Evolutionary conservation across 192 early-diverging fungal species (phyloP), one percentile per base, ranked within the genome.

Genomic region (Chytriomyces sp.): DNA sequence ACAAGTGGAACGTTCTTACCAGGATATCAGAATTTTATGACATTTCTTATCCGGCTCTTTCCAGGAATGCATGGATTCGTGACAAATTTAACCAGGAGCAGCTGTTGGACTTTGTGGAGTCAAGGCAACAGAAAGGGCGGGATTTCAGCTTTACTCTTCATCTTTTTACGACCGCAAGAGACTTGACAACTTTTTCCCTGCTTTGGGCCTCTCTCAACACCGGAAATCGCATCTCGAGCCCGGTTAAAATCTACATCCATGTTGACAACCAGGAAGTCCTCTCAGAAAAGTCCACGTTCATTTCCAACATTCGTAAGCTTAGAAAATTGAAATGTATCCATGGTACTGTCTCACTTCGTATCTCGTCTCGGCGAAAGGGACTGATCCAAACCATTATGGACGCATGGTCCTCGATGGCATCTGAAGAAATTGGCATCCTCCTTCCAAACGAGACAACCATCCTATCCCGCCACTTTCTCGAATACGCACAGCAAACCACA

Each of bases 381-480:
- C 36, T 28, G 8, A 7, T 58, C 19, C 62, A 66, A 52, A 39
- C 49, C 3, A 19, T 74, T 4, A 12, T 78, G 31, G 75, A 78
- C 12, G 44, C 75, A 14, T 68, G 75, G 75, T 44, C 39, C 31
- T 53, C 77, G 12, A 38, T 6, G 10, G 25, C 36, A 3, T 30
- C 30, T 5, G 38, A 12, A 2, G 63, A 64, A 56, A 58, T 65
- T 37, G 77, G 52, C 32, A 61, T 78, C 5, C 72, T 78, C 37
- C 30, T 78, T 31, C 64, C 44, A 3, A 25, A 72, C 55, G 75
- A 74, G 30, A 36, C 17, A 14, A 52, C 30, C 7, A 19, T 14
- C 17, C 67, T 78, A 7, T 78, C 75, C 4, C 64, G 38, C 19
- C 66, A 73, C 40, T 57, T 75, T 68, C 56, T 76, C 58, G 41